Base-by-base conservation (phyloP, 2,329 filamentous ascomycete genomes). In the Lachnellula occidentalis region DNA sequence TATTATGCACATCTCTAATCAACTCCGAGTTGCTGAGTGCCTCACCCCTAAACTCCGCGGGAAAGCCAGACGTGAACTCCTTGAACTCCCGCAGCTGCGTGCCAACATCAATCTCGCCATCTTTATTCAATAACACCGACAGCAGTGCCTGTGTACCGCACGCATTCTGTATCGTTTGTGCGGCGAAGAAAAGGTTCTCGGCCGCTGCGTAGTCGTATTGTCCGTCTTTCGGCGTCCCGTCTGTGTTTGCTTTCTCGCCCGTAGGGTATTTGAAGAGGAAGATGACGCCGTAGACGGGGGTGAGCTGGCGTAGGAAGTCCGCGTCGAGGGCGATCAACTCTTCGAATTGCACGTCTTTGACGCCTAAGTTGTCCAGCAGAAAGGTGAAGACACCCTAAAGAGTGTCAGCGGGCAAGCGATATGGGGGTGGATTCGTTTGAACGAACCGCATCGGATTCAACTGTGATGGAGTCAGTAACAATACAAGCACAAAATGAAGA, bases 211-310 rank as follows among this genome's bases (percentile, higher is more conserved):
- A 77, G 74, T 96, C 91, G 71, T 90, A 96, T 34, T 75, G 78
- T 58, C 94, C 94, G 70, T 97, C 92, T 61, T 84, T 81, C 0
- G 92, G 91, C 42, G 79, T 72, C 39, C 66, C 67, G 47, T 74
- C 58, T 72, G 72, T 37, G 75, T 82, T 75, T 78, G 86, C 64
- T 77, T 81, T 57, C 72, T 81, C 77, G 69, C 88, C 85, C 58
- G 84, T 91, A 49, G 83, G 89, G 74, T 89, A 99, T 76, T 96
- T 97, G 85, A 99, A 99, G 71, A 99, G 89, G 74, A 99, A 99
- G 68, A 99, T 96, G 63, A 99, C 90, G 67, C 94, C 94, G 75
- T 96, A 95, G 51, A 96, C 79, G 17, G 89, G 88, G 64, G 87
- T 85, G 34, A 91, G 80, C 61, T 85, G 76, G 43, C 81, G 79